Evolutionary conservation across 2,329 filamentous ascomycete species (phyloP).

Genomic region (Apiospora arundinis): DNA sequence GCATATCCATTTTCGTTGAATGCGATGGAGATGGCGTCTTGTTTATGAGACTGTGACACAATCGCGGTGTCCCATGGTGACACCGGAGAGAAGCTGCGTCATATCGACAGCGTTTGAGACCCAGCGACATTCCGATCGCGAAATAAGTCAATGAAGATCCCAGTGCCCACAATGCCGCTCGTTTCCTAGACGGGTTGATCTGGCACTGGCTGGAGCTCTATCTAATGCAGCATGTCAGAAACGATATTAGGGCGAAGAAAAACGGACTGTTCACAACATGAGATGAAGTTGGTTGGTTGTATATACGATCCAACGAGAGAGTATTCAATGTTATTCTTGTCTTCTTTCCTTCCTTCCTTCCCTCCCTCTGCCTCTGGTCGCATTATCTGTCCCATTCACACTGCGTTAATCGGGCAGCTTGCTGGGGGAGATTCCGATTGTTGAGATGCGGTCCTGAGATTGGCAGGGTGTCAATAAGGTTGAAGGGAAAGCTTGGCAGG

Average conservation of each 20-base stretch:
- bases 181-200: slow-evolving; percentile 12
- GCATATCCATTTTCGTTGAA: slow-evolving; percentile 16
- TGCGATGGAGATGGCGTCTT: slow-evolving; percentile 19
- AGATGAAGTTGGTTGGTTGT: neutral
- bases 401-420: neutral
- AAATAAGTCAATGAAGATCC: slow-evolving; percentile 25
- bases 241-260: neutral
- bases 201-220: neutral
- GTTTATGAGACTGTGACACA: slow-evolving; percentile 23
- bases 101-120: slow-evolving; percentile 17
- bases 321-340: neutral
- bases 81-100: slow-evolving; percentile 23
- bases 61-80: slow-evolving; percentile 24
- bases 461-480: slow-evolving; percentile 1
- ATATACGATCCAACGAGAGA: neutral
- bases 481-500: slow-evolving; percentile 1
- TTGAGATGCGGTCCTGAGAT: neutral
- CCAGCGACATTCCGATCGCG: slow-evolving; percentile 25
- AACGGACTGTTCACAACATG: neutral
- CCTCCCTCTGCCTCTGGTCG: neutral
- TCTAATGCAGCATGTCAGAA: slow-evolving; percentile 2
- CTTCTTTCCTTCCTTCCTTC: neutral
- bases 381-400: neutral
- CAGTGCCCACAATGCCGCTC: slow-evolving; percentile 22
- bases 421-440: neutral